phyloP scores from a whole-genome alignment of 495 filamentous ascomycete genomes.

The Annulohypoxylon moriforme region DNA sequence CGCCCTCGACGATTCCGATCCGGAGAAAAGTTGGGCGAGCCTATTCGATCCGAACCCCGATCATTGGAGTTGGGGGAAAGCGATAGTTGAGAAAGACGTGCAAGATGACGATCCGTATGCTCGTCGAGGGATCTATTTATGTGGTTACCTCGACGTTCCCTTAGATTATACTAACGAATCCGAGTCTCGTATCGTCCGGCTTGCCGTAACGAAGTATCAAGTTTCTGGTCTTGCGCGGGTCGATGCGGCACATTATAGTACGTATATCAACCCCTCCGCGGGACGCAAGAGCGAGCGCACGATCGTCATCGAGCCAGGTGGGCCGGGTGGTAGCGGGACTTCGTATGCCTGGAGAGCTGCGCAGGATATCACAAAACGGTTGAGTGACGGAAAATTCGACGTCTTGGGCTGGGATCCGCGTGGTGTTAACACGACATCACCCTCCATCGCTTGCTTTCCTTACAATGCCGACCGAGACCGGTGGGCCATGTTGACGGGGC shows the following conservation, averaged over 20 bases:
- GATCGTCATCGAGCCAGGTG: slow-evolving; percentile 60
- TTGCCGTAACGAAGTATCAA: slow-evolving; percentile 59
- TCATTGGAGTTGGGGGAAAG: slow-evolving; percentile 57
- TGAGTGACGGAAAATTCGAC: slow-evolving; percentile 58
- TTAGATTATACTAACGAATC: slow-evolving; percentile 60
- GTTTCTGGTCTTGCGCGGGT: slow-evolving; percentile 55
- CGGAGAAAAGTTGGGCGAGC: slow-evolving; percentile 51
- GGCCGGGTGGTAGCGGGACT: slow-evolving; percentile 60
- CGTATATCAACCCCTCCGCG: slow-evolving; percentile 4
- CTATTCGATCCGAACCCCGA: slow-evolving; percentile 56
- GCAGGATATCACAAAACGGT: slow-evolving; percentile 49
- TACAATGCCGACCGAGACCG: slow-evolving; percentile 55
- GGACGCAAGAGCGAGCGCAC: slow-evolving; percentile 58
- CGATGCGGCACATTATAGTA: slow-evolving; percentile 1
- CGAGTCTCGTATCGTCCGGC: slow-evolving; percentile 55
- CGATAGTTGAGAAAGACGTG: slow-evolving; percentile 8
- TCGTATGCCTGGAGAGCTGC: slow-evolving; percentile 52
- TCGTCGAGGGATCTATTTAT: slow-evolving; percentile 58
- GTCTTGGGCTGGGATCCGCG: slow-evolving; percentile 68
- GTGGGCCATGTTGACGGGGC: slow-evolving; percentile 54
- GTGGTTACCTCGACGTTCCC: slow-evolving; percentile 60
- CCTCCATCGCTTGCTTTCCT: slow-evolving; percentile 62
- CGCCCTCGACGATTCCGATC: slow-evolving; percentile 48
- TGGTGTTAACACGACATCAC: slow-evolving; percentile 64
- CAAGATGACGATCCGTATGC: slow-evolving; percentile 45